phyloP scores from a whole-genome alignment of 306 rosid genomes.

The Citrullus colocynthis region DNA sequence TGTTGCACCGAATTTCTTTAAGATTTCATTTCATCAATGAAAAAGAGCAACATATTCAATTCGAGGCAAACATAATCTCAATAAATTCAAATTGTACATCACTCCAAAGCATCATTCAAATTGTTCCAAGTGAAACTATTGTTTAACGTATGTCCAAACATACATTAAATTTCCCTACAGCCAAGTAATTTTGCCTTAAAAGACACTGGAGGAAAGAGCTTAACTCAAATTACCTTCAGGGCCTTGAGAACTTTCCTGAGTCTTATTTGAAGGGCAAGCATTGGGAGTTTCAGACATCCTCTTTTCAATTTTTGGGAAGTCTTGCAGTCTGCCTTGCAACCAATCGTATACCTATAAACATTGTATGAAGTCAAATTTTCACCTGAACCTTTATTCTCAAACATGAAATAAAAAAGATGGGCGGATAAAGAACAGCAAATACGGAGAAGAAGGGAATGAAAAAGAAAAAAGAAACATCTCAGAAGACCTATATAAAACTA shows the following conservation, averaged over 20 bases:
- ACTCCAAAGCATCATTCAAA: background rate
- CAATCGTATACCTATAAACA: constrained; percentile 52
- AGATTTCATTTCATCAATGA: background rate
- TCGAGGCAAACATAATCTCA: background rate
- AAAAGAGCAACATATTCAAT: background rate
- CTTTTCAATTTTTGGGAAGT: constrained; percentile 25
- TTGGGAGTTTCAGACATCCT: constrained; percentile 18
- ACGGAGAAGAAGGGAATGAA: background rate
- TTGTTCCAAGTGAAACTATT: background rate
- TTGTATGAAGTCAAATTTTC: background rate
- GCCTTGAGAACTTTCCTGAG: constrained; percentile 22
- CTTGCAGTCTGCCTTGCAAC: constrained; percentile 48
- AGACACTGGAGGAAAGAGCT: background rate
- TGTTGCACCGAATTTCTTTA: background rate
- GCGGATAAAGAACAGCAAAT: background rate
- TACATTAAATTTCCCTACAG: background rate
- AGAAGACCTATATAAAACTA: background rate
- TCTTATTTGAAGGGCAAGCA: constrained; percentile 25
- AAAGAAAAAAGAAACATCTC: background rate
- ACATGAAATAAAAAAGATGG: background rate
- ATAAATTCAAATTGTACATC: background rate
- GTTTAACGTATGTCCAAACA: background rate
- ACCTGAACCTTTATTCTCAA: background rate
- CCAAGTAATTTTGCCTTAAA: background rate
- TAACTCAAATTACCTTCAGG: constrained; percentile 23